These are phyloP conservation scores for Alternaria infectoria DNA, from an alignment of 2,329 filamentous ascomycete genomes.

Conservation along the genomic window DNA sequence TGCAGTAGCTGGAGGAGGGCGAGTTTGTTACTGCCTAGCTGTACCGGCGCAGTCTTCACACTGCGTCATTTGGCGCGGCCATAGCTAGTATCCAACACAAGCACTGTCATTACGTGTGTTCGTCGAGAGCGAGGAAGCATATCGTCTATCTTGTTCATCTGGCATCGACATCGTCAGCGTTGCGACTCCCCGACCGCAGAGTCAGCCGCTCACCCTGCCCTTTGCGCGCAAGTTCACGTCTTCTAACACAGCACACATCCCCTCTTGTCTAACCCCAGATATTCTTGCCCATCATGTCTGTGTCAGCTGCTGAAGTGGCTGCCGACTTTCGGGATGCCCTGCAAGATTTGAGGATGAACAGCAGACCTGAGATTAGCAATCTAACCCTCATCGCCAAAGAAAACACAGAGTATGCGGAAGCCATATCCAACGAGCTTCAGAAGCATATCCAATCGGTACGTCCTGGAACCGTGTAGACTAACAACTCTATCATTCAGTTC, in stretches of 20 bases:
- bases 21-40: constrained; percentile 43
- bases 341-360: constrained; percentile 88
- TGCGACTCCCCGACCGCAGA: constrained; percentile 32
- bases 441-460: constrained; percentile 95
- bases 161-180: constrained; percentile 35
- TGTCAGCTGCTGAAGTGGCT: constrained; percentile 81
- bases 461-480: constrained; percentile 26
- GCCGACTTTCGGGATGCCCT: constrained; percentile 94
- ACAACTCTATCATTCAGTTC: not conserved
- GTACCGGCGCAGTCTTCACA: constrained; percentile 38
- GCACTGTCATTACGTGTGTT: constrained; percentile 49
- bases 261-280: constrained; percentile 32
- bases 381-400: constrained; percentile 97
- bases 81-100: constrained; percentile 60
- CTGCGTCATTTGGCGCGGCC: constrained; percentile 42
- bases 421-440: constrained; percentile 87
- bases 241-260: constrained; percentile 13
- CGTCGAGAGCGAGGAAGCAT: constrained; percentile 50
- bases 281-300: constrained; percentile 64
- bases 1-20: constrained; percentile 42
- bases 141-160: constrained; percentile 47
- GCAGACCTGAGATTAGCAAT: constrained; percentile 95
- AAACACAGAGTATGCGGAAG: constrained; percentile 93
- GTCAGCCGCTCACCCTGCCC: constrained; percentile 28
- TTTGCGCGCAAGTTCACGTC: constrained; percentile 23